phyloP scores from a whole-genome alignment of 257 asterid genomes.

The Plantago ovata region DNA sequence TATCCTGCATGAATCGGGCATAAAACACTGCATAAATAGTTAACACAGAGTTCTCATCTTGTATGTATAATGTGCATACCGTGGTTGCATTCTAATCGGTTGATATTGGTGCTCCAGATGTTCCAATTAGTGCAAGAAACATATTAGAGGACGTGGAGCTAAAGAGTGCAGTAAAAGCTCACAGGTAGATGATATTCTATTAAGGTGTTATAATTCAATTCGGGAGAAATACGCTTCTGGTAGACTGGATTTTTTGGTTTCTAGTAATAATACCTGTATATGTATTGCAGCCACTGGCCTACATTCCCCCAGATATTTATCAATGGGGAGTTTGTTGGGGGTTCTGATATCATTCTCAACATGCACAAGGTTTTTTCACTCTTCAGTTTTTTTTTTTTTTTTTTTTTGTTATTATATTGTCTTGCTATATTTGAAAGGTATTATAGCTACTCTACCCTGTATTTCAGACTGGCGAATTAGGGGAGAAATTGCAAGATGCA shows the following conservation, averaged over 20 bases:
- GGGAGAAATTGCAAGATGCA: constrained; percentile 48
- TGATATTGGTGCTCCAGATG: constrained; percentile 43
- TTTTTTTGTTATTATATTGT: not conserved
- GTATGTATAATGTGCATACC: constrained; percentile 8
- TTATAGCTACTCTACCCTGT: constrained; percentile 18
- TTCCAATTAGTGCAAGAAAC: constrained; percentile 76
- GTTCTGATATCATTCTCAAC: constrained; percentile 90
- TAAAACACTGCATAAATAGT: not conserved
- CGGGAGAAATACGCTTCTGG: not conserved
- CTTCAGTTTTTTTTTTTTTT: not conserved
- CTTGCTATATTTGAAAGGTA: constrained; percentile 4
- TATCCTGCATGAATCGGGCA: not conserved
- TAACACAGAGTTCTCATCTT: constrained; percentile 12
- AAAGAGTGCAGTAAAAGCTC: constrained; percentile 76
- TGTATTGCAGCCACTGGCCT: constrained; percentile 84
- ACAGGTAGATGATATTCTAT: constrained; percentile 44
- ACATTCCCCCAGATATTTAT: constrained; percentile 96
- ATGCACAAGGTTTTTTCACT: constrained; percentile 74
- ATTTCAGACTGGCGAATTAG: constrained; percentile 74
- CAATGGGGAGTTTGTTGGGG: constrained; percentile 90
- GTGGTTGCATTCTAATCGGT: constrained; percentile 19
- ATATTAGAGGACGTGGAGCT: constrained; percentile 82
- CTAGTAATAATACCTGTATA: constrained; percentile 1
- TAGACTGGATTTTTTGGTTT: not conserved
- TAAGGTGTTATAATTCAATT: not conserved